These are phyloP conservation scores for Verbascum thapsus DNA, from an alignment of 257 asterid genomes.

Conservation along the genomic window DNA sequence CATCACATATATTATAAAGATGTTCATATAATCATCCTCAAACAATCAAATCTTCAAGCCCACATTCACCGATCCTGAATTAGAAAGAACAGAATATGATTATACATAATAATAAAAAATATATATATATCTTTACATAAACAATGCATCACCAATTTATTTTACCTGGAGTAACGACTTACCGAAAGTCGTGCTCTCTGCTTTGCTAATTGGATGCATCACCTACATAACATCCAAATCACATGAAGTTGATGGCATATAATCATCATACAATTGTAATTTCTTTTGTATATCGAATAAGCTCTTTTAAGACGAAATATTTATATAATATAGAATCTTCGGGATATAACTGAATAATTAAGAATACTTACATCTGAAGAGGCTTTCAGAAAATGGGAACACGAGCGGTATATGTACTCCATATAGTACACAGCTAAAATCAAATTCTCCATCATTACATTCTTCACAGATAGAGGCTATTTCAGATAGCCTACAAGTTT, in stretches of 20 bases:
- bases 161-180: background rate
- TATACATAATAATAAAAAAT: too few relatives aligned
- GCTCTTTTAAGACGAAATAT: background rate
- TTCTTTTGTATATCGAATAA: background rate
- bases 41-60: background rate
- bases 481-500: slow-evolving; percentile 9
- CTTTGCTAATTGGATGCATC: background rate
- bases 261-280: background rate
- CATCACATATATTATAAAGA: too few relatives aligned
- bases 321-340: background rate
- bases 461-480: background rate
- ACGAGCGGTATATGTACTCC: background rate
- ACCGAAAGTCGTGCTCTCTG: background rate
- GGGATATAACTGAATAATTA: background rate
- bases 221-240: slow-evolving; percentile 8
- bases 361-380: slow-evolving; percentile 25
- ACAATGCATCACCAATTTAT: too few relatives aligned
- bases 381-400: slow-evolving; percentile 20
- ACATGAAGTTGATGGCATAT: background rate
- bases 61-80: background rate
- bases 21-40: too few relatives aligned
- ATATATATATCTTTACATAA: too few relatives aligned
- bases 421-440: background rate
- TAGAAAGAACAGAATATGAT: too few relatives aligned
- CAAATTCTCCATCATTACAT: background rate